A percentile compares a stretch with the other conserved stretches of the same genome.
phyloP scores from a whole-genome alignment of 768 basidiomycete species.

The Melanogaster broomeanus region DNA sequence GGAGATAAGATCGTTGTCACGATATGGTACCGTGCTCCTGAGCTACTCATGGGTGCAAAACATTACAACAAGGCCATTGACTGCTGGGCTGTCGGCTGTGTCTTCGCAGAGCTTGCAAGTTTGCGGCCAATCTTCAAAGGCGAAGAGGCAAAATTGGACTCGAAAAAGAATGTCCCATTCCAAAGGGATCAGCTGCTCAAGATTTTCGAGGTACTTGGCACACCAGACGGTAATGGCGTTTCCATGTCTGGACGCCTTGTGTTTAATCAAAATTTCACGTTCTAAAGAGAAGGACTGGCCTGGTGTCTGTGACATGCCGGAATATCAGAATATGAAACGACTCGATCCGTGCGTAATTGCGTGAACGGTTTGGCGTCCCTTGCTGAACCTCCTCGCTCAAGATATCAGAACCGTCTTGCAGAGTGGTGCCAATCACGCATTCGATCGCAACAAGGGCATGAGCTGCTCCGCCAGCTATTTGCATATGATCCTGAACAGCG shows the following conservation, averaged over 20 bases:
- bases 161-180: conserved; percentile 97
- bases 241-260: not conserved
- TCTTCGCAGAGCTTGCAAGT: conserved; percentile 93
- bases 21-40: conserved; percentile 98
- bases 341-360: conserved; percentile 62
- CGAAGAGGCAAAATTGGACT: conserved; percentile 96
- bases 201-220: conserved; percentile 95
- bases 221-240: conserved; percentile 63
- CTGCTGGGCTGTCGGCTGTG: conserved; percentile 97
- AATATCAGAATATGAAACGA: conserved; percentile 80
- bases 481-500: conserved; percentile 88
- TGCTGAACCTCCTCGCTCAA: conserved; percentile 31
- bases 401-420: conserved; percentile 59
- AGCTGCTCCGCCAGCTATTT: conserved; percentile 85
- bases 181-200: conserved; percentile 93
- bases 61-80: conserved; percentile 98
- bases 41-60: conserved; percentile 92
- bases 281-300: conserved; percentile 86
- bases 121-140: conserved; percentile 98
- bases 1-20: conserved; percentile 99
- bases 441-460: conserved; percentile 64
- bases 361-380: not conserved
- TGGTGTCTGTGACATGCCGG: conserved; percentile 80
- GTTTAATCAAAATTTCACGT: conserved; percentile 1
- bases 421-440: conserved; percentile 78